These are phyloP conservation scores for Thermochaetoides dissita DNA, from an alignment of 2,329 filamentous ascomycete species.

Conservation along the genomic window DNA sequence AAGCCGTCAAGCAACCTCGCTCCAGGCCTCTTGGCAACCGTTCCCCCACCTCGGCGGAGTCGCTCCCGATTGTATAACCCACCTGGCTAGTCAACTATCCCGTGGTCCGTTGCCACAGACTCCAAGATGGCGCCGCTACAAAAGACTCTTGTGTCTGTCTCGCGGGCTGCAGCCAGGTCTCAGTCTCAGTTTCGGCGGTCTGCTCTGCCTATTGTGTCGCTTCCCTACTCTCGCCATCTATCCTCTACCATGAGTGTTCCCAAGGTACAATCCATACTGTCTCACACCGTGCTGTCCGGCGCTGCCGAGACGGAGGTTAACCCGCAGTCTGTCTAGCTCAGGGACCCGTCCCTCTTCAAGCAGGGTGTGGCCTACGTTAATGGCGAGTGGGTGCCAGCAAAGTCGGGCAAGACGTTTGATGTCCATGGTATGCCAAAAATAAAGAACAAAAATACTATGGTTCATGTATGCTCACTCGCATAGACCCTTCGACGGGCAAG, in stretches of 20 bases:
- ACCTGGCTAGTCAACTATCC: not conserved
- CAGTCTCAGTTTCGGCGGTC: slow-evolving; percentile 20
- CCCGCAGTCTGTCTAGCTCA: slow-evolving; percentile 40
- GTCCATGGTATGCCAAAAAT: slow-evolving; percentile 45
- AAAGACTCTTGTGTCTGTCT: slow-evolving; percentile 15
- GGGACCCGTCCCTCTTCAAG: slow-evolving; percentile 71
- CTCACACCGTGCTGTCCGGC: not conserved
- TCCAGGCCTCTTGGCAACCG: slow-evolving; percentile 4
- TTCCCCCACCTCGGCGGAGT: slow-evolving; percentile 3
- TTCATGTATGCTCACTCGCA: slow-evolving; percentile 1
- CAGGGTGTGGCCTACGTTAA: slow-evolving; percentile 73
- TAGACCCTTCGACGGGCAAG: slow-evolving; percentile 71
- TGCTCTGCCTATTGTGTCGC: slow-evolving; percentile 13
- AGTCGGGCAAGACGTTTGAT: slow-evolving; percentile 83
- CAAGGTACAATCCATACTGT: no score
- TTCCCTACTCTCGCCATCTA: not conserved
- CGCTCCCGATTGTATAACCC: not conserved
- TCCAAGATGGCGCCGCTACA: slow-evolving; percentile 13
- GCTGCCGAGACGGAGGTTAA: not conserved
- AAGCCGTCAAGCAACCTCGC: not conserved
- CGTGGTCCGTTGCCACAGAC: not conserved
- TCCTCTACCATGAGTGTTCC: not conserved
- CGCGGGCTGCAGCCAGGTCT: slow-evolving; percentile 15
- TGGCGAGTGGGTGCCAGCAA: slow-evolving; percentile 77
- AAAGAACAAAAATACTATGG: no score